phyloP scores from a whole-genome alignment of 1,139 yeast genomes.

The Taphrina wiesneri region DNA sequence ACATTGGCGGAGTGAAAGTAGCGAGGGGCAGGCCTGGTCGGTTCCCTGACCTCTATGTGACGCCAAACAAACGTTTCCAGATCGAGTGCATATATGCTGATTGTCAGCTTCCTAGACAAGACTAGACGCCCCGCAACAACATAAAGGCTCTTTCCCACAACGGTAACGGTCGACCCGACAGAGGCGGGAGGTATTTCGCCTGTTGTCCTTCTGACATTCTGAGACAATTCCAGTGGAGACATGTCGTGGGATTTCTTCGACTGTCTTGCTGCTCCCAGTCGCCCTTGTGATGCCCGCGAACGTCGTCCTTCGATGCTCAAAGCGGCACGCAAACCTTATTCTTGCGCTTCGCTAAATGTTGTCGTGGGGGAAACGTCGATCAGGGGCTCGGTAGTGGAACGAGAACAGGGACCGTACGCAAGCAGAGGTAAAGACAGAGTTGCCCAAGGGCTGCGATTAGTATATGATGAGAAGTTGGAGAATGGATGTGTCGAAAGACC shows the following conservation, averaged over 20 bases:
- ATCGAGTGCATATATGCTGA: slow-evolving; percentile 39
- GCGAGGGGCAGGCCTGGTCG: slow-evolving; percentile 34
- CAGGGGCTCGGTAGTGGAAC: not conserved
- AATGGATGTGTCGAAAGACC: too few species aligned
- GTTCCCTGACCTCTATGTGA: slow-evolving; percentile 23
- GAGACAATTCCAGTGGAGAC: slow-evolving; percentile 7
- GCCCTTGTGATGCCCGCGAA: not conserved
- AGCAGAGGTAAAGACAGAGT: not conserved
- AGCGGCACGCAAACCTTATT: too few species aligned
- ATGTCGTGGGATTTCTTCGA: too few species aligned
- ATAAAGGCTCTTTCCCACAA: slow-evolving; percentile 36
- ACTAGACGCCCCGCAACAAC: slow-evolving; percentile 40
- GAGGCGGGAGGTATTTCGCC: slow-evolving; percentile 41
- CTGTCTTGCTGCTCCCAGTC: not conserved
- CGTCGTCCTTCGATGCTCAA: not conserved
- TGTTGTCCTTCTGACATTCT: slow-evolving; percentile 1
- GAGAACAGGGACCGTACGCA: not conserved
- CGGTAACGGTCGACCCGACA: slow-evolving; percentile 38
- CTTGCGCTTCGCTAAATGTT: not conserved
- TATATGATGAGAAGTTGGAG: not conserved
- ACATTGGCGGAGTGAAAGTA: slow-evolving; percentile 39
- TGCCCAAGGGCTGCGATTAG: not conserved
- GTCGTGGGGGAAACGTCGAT: not conserved
- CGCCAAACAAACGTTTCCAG: slow-evolving; percentile 38
- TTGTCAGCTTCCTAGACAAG: slow-evolving; percentile 29